Conservation (phyloP, 208 protist species). For the Crithidia sp. region DNA sequence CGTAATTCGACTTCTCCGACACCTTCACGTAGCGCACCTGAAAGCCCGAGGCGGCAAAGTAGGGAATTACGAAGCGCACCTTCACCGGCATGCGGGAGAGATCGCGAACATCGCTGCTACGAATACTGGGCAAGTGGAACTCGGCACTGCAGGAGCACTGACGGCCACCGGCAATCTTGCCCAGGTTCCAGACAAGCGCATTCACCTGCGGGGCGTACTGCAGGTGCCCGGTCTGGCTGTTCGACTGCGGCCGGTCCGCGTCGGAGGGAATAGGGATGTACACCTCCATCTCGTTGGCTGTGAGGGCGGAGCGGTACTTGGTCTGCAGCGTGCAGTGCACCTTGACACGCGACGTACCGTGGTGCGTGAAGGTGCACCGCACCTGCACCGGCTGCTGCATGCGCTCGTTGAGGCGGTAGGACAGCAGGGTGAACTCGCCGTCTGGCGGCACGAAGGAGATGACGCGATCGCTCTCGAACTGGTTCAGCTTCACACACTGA, state of each 20-base stretch:
- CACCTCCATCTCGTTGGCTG: conserved; percentile 97
- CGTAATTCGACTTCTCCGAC: conserved; percentile 96
- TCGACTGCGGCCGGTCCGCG: conserved; percentile 96
- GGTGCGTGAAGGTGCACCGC: conserved; percentile 82
- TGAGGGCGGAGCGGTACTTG: conserved; percentile 93
- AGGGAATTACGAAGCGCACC: conserved; percentile 99
- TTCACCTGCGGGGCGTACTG: conserved; percentile 98
- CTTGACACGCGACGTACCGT: conserved; percentile 94
- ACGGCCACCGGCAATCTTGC: conserved; percentile 95
- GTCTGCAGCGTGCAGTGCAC: conserved; percentile 92
- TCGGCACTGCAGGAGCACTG: conserved; percentile 94
- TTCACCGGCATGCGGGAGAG: conserved; percentile 92
- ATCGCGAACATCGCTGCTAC: conserved; percentile 73
- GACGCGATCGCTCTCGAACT: conserved; percentile 95
- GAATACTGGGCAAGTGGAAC: conserved; percentile 96
- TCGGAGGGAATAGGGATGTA: conserved; percentile 98
- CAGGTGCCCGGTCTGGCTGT: conserved; percentile 82
- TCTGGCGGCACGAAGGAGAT: conserved; percentile 97
- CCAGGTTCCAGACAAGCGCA: conserved; percentile 97
- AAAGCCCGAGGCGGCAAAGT: conserved; percentile 98
- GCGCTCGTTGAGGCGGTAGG: conserved; percentile 96
- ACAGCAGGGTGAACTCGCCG: conserved; percentile 98
- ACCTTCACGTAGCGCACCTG: conserved; percentile 99
- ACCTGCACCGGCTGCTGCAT: conserved; percentile 95
- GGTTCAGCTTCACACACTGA: conserved; percentile 97